Evolutionary conservation across 2,329 filamentous ascomycete genomes (phyloP).

Genomic region (Trichoderma semiorbis): DNA sequence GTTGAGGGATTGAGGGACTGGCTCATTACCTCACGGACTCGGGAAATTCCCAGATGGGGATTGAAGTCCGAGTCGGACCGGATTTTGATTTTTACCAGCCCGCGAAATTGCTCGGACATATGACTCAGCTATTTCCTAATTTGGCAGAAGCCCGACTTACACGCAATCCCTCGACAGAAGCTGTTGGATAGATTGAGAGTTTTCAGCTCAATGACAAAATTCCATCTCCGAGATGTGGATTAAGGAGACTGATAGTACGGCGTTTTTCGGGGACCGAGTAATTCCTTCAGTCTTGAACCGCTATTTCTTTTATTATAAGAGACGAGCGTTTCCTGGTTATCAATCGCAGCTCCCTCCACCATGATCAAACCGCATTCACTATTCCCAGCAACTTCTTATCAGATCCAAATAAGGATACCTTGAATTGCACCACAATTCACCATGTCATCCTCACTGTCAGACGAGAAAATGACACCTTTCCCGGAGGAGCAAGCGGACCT

Average conservation of each 20-base stretch:
- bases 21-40: neutral
- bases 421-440: rapidly evolving
- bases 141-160: conserved; percentile 2
- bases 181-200: neutral
- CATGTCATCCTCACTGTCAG: neutral
- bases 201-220: neutral
- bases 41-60: neutral
- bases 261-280: neutral
- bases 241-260: neutral
- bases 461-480: neutral
- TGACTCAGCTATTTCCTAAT: conserved; percentile 21
- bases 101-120: conserved; percentile 15
- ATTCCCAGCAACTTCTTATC: neutral
- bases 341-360: neutral
- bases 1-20: neutral
- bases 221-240: neutral
- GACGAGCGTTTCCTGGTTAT: neutral
- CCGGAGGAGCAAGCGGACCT: neutral
- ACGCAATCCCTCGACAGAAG: neutral
- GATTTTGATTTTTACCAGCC: neutral
- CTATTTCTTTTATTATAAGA: neutral
- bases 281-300: neutral
- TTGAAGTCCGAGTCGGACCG: neutral
- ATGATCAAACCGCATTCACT: neutral
- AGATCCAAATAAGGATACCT: neutral